These are phyloP conservation scores for Mariannaea elegans DNA, from an alignment of 2,329 filamentous ascomycete genomes.

Conservation along the genomic window DNA sequence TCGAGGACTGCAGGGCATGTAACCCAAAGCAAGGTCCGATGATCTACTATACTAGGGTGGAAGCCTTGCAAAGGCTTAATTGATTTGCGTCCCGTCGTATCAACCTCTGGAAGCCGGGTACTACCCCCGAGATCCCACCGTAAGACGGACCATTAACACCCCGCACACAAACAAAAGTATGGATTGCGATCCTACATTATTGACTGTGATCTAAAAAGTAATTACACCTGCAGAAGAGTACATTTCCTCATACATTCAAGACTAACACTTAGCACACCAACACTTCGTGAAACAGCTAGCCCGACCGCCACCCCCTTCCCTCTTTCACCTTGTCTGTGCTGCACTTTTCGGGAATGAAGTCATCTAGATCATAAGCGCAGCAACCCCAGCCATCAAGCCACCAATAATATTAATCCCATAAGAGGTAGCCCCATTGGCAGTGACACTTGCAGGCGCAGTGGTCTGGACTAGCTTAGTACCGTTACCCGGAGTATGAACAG, in stretches of 20 bases:
- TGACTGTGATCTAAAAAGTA: neutral
- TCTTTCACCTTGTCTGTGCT: neutral
- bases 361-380: slow-evolving; percentile 29
- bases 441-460: slow-evolving; percentile 5
- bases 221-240: slow-evolving; percentile 23
- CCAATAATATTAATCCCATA: slow-evolving; percentile 29
- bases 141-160: slow-evolving; percentile 13
- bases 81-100: neutral
- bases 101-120: neutral
- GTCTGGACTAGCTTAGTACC: slow-evolving; percentile 14
- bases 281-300: slow-evolving; percentile 5
- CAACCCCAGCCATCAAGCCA: slow-evolving; percentile 34
- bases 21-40: neutral
- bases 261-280: neutral
- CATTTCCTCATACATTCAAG: neutral
- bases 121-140: neutral
- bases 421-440: slow-evolving; percentile 27
- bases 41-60: neutral
- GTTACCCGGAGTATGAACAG: neutral
- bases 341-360: neutral
- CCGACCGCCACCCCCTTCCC: slow-evolving; percentile 1
- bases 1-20: neutral
- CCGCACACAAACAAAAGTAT: slow-evolving; percentile 2
- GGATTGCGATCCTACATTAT: neutral
- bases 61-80: neutral